Evolutionary conservation across 768 basidiomycete species (phyloP).

Genomic region (Chalciporus chontae): DNA sequence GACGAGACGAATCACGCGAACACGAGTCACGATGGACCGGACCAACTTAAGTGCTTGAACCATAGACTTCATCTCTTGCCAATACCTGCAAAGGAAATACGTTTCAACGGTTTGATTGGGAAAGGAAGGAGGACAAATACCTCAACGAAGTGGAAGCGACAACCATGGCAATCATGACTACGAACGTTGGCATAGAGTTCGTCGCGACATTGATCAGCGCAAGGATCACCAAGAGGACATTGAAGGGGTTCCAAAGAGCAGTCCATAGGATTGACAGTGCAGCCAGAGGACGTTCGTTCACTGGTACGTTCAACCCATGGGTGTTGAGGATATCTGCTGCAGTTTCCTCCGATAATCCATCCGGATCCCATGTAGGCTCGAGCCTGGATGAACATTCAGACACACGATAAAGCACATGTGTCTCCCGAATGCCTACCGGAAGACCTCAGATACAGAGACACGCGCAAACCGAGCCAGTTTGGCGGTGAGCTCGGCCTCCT

Average conservation of each 20-base stretch:
- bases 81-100: conserved; percentile 17
- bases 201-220: conserved; percentile 32
- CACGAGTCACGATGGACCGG: conserved; percentile 32
- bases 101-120: neutral
- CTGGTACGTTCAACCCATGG: conserved; percentile 28
- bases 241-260: conserved; percentile 35
- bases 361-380: conserved; percentile 24
- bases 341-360: conserved; percentile 23
- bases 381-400: conserved; percentile 15
- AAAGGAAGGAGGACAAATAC: conserved; percentile 6
- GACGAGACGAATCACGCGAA: conserved; percentile 29
- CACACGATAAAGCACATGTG: neutral
- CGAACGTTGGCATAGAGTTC: conserved; percentile 31
- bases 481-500: conserved; percentile 19
- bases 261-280: conserved; percentile 28
- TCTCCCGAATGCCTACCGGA: conserved; percentile 17
- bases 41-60: conserved; percentile 33
- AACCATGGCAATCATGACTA: conserved; percentile 35
- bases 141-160: conserved; percentile 33
- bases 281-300: conserved; percentile 31
- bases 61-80: conserved; percentile 34
- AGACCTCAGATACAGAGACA: conserved; percentile 20
- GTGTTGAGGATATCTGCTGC: conserved; percentile 16
- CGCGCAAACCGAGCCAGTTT: conserved; percentile 26
- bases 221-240: conserved; percentile 30